Base-by-base conservation (phyloP, 2,329 filamentous ascomycete genomes). In the Penicillium polonicum region DNA sequence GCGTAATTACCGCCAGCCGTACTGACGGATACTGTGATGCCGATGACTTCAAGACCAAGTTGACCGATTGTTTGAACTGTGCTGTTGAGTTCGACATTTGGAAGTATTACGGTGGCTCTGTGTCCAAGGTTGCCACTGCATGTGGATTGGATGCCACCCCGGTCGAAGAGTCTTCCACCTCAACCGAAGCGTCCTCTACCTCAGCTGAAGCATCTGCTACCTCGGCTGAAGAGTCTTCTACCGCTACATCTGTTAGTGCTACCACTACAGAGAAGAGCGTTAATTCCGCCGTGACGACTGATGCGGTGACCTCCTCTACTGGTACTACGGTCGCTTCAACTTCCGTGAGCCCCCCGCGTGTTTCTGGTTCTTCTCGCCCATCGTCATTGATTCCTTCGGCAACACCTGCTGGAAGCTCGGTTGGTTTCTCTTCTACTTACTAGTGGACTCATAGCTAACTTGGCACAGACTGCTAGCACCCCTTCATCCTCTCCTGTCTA, bases 11-110 rank as follows among this genome's bases (percentile, higher is more conserved):
- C 7, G 27, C 27, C 13, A n/a, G n/a, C 13, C 44, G 44, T 17
- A 33, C n/a, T 21, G n/a, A 33, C n/a, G 44, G 44, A 17, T 46
- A 46, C 44, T 46, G 44, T 21, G n/a, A 46, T 33, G 1, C 27
- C 44, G n/a, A 10, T 6, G n/a, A 33, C 15, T 70, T 66, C 61
- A 70, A 60, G 9, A 60, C 65, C 4, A 55, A 66, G 17, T 62
- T 74, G n/a, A 57, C 61, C 13, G 67, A 56, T 5, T 74, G 72
- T 61, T 72, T 81, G 29, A 67, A 76, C 46, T 82, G 79, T 57
- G 79, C 79, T 42, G 60, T 74, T 33, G 65, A 73, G 21, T 75
- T 73, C 52, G 67, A 79, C 31, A 78, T 81, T 62, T 81, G 79
- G 79, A 63, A 72, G 43, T 72, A 75, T 59, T 81, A 82, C 49